Evolutionary conservation across 176 grass and related monocot species (phyloP).

Genomic region (Chrysopogon serrulatus): DNA sequence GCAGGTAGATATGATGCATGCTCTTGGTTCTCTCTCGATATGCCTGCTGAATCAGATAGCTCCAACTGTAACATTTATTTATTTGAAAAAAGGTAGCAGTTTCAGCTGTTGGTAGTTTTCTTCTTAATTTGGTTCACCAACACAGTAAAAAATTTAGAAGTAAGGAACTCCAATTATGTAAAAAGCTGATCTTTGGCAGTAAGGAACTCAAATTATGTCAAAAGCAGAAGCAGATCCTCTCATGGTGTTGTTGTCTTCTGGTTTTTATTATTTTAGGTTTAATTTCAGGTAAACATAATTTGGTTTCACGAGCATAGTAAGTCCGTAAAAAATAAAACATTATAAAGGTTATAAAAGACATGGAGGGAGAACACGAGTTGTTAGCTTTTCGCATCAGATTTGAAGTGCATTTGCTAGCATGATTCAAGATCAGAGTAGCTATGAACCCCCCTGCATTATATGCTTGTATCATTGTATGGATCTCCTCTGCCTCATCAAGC

Average conservation of each 20-base stretch:
- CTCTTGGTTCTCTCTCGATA: neutral
- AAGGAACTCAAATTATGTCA: neutral
- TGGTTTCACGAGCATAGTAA: neutral
- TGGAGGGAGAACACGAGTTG: too few species aligned
- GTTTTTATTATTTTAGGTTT: neutral
- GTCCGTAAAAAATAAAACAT: neutral
- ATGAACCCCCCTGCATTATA: neutral
- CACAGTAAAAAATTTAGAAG: too few species aligned
- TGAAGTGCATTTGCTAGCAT: too few species aligned
- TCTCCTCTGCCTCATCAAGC: neutral
- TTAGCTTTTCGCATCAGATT: too few species aligned
- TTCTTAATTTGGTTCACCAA: too few species aligned
- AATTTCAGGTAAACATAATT: neutral
- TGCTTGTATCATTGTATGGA: neutral
- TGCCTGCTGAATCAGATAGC: neutral
- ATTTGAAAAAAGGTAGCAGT: too few species aligned
- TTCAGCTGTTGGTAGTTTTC: too few species aligned
- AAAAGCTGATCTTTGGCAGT: too few species aligned
- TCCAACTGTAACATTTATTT: neutral
- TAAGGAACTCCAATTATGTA: too few species aligned
- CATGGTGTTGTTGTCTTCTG: neutral
- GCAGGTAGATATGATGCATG: too few species aligned
- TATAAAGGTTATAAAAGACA: neutral
- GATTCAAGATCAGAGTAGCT: neutral
- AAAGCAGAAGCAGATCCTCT: neutral